Conservation (phyloP, 2,329 filamentous ascomycete species). For the Ophiocordyceps camponoti-rufipedis region DNA sequence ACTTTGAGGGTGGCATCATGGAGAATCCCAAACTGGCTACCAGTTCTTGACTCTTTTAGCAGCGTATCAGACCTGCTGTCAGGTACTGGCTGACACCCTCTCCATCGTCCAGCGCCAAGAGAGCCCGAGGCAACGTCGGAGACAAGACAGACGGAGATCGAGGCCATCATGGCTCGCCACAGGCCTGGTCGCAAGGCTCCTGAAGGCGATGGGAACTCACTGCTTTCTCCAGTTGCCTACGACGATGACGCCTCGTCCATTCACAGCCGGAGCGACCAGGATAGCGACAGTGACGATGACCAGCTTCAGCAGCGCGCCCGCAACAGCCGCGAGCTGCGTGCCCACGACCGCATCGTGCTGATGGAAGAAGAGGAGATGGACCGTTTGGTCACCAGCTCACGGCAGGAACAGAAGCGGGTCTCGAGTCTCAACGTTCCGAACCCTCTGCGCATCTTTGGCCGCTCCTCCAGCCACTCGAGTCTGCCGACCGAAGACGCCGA, state of each 20-base stretch:
- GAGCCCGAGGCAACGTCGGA: background rate
- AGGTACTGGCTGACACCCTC: background rate
- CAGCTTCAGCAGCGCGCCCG: conserved; percentile 45
- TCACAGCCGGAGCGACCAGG: conserved; percentile 50
- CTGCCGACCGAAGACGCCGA: conserved; percentile 23
- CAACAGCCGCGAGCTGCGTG: conserved; percentile 50
- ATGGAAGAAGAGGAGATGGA: conserved; percentile 60
- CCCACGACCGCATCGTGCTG: conserved; percentile 51
- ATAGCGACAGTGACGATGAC: conserved; percentile 62
- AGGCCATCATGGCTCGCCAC: conserved; percentile 2
- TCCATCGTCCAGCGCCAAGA: background rate
- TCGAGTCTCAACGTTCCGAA: conserved; percentile 32
- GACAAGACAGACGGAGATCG: background rate
- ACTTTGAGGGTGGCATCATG: background rate
- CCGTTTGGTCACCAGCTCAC: conserved; percentile 34
- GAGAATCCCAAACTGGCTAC: background rate
- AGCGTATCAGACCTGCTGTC: background rate
- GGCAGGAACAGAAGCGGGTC: conserved; percentile 28
- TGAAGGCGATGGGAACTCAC: conserved; percentile 18
- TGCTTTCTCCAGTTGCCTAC: conserved; percentile 46
- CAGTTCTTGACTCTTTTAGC: background rate
- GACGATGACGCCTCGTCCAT: conserved; percentile 53
- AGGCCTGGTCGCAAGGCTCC: conserved; percentile 7
- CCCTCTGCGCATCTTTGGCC: conserved; percentile 25
- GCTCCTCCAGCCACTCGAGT: conserved; percentile 16